Evolutionary conservation across 2,329 filamentous ascomycete species (phyloP).

Genomic region (Blastomyces percursus): DNA sequence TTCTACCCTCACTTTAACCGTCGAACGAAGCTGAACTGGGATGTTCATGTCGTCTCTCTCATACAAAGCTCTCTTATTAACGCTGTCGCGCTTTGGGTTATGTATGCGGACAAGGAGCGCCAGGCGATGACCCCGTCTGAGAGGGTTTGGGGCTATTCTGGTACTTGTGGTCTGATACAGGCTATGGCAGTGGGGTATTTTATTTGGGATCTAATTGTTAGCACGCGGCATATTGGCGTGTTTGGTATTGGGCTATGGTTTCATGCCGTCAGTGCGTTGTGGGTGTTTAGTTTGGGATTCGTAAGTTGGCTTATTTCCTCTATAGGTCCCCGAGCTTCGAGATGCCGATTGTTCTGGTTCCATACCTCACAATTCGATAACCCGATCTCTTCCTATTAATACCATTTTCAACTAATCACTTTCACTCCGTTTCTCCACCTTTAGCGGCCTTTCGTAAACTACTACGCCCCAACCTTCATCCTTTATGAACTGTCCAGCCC

Average conservation of each 20-base stretch:
- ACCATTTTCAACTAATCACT: not conserved
- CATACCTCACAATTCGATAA: constrained; percentile 1
- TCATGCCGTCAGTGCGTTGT: constrained; percentile 50
- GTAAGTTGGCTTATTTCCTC: constrained; percentile 36
- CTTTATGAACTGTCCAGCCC: constrained; percentile 57
- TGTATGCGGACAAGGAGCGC: constrained; percentile 46
- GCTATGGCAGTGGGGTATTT: constrained; percentile 54
- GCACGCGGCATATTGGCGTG: constrained; percentile 43
- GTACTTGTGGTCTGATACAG: constrained; percentile 47
- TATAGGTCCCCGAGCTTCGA: constrained; percentile 6
- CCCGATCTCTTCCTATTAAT: not conserved
- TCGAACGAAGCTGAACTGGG: constrained; percentile 54
- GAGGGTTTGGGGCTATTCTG: constrained; percentile 52
- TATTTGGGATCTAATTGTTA: constrained; percentile 52
- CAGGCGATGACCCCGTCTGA: constrained; percentile 42
- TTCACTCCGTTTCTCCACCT: not conserved
- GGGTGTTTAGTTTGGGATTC: constrained; percentile 53
- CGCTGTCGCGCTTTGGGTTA: constrained; percentile 46
- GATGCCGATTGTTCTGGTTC: not conserved
- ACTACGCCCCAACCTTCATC: constrained; percentile 54
- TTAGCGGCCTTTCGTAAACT: constrained; percentile 55
- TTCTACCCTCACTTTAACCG: constrained; percentile 44
- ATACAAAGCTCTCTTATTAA: constrained; percentile 50
- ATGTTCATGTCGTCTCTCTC: constrained; percentile 55
- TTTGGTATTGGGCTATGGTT: constrained; percentile 53